phyloP scores from a whole-genome alignment of 305 asterid species.

The Fraxinus sp. region DNA sequence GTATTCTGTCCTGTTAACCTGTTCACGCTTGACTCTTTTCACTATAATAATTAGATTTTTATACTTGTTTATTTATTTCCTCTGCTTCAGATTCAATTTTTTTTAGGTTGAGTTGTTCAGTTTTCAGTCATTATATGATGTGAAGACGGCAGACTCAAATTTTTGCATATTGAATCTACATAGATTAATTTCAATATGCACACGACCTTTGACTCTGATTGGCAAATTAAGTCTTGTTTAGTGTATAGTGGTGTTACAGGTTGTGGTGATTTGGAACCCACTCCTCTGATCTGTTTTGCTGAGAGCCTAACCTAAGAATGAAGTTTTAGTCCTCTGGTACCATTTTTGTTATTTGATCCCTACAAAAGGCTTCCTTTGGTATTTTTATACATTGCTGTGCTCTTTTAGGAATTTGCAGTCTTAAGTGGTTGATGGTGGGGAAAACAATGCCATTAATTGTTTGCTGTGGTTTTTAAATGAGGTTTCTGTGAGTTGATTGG shows the following conservation, averaged over 20 bases:
- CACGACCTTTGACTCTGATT: neutral
- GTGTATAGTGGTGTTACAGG: neutral
- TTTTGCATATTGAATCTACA: neutral
- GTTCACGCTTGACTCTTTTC: neutral
- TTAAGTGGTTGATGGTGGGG: neutral
- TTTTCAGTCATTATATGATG: neutral
- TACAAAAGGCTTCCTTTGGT: neutral
- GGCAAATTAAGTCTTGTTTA: neutral
- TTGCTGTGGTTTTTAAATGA: neutral
- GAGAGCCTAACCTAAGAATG: neutral
- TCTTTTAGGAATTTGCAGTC: neutral
- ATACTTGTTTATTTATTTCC: neutral
- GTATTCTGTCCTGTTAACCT: neutral
- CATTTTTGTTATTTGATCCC: neutral
- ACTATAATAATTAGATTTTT: neutral
- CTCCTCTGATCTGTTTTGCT: neutral
- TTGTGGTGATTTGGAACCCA: neutral
- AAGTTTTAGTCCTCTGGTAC: neutral
- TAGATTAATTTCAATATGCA: neutral
- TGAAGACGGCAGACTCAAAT: neutral
- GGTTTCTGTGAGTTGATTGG: neutral
- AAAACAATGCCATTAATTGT: neutral
- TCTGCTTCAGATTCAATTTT: neutral
- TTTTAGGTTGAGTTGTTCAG: neutral
- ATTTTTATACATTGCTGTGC: neutral